Percentiles rank a stretch among this genome's conserved stretches.
phyloP scores from a whole-genome alignment of 2,329 filamentous ascomycete species.

The Meredithiella fracta region DNA sequence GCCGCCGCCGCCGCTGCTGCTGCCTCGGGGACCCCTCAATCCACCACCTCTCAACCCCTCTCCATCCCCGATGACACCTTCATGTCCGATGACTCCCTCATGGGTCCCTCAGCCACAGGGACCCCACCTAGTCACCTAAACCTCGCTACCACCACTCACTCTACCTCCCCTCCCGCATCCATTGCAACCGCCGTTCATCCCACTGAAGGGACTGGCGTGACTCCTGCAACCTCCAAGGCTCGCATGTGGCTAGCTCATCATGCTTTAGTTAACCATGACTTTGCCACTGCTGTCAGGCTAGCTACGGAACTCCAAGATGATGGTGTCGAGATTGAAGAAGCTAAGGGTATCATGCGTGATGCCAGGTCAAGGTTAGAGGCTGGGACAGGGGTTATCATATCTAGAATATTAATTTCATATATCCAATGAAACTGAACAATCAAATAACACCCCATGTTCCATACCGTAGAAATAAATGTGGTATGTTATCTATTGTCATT shows the following conservation, averaged over 20 bases:
- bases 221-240: conserved; percentile 78
- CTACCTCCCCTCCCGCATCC: neutral
- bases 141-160: neutral
- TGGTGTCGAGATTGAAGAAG: conserved; percentile 90
- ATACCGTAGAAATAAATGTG: too few species aligned
- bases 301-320: conserved; percentile 90
- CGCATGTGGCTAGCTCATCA: conserved; percentile 82
- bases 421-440: too few species aligned
- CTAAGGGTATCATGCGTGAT: conserved; percentile 80
- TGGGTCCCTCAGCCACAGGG: conserved; percentile 1
- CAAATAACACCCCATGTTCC: too few species aligned
- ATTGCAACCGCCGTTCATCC: neutral
- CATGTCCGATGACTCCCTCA: conserved; percentile 19
- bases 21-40: neutral
- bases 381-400: too few species aligned
- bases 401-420: too few species aligned
- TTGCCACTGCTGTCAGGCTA: conserved; percentile 58
- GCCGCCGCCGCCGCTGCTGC: conserved; percentile 22
- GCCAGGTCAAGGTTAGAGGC: conserved; percentile 46
- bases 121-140: neutral
- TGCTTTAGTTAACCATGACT: conserved; percentile 61
- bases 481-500: neutral
- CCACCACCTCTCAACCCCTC: neutral
- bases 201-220: conserved; percentile 59
- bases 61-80: conserved; percentile 6